Evolutionary conservation across 495 filamentous ascomycete genomes (phyloP).

Genomic region (Hypomontagnella submonticulosa): DNA sequence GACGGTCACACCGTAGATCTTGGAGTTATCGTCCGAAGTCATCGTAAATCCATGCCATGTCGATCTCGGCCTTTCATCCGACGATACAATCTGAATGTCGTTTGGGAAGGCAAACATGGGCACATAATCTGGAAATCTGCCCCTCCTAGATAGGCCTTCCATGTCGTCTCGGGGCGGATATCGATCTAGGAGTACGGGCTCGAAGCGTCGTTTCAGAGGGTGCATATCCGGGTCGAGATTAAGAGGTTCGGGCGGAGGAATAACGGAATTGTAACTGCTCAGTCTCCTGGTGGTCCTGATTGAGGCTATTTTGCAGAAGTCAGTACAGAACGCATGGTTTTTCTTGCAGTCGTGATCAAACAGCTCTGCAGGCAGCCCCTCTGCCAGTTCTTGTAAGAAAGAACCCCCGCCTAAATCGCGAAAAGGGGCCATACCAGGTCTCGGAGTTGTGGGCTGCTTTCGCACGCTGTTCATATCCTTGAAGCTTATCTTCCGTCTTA

Average conservation of each 20-base stretch:
- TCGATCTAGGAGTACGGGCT: constrained; percentile 91
- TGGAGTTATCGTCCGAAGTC: constrained; percentile 91
- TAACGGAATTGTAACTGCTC: constrained; percentile 98
- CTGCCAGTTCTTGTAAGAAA: constrained; percentile 38
- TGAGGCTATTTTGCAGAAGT: constrained; percentile 71
- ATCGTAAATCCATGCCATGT: constrained; percentile 99
- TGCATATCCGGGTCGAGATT: constrained; percentile 93
- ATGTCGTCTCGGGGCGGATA: constrained; percentile 86
- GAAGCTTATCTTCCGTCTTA: constrained; percentile 87
- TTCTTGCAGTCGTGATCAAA: constrained; percentile 46
- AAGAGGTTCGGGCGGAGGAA: constrained; percentile 90
- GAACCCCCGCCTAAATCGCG: constrained; percentile 36
- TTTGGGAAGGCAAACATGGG: constrained; percentile 99
- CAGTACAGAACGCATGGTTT: constrained; percentile 44
- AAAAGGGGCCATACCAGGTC: constrained; percentile 72
- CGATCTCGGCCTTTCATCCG: constrained; percentile 89
- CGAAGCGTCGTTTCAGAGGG: constrained; percentile 90
- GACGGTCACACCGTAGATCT: constrained; percentile 89
- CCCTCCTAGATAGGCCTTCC: constrained; percentile 84
- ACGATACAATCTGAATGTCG: constrained; percentile 95
- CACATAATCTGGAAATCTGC: constrained; percentile 94
- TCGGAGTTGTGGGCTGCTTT: constrained; percentile 78
- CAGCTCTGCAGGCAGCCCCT: constrained; percentile 37
- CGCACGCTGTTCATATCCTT: constrained; percentile 95
- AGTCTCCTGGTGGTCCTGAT: constrained; percentile 87